Percentiles rank a stretch among this genome's conserved stretches.
These are phyloP conservation scores for Ceriops zippeliana DNA, from an alignment of 345 rosid genomes.

Conservation along the genomic window DNA sequence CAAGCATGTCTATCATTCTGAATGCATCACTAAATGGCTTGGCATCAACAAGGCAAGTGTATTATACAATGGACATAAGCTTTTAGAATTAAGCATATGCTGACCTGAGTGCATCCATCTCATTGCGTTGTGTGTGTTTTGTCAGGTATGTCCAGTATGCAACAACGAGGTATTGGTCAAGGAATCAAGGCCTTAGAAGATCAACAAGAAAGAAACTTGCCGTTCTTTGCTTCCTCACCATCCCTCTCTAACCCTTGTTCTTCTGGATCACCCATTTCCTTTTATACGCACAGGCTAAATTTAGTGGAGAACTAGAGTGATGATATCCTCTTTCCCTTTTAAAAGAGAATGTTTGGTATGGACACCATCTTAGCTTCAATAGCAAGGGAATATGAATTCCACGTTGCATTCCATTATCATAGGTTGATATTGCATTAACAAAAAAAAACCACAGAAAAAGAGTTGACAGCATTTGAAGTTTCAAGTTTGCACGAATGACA, in stretches of 20 bases:
- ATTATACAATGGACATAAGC: neutral
- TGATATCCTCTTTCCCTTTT: slow-evolving; percentile 10
- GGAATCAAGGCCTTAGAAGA: slow-evolving; percentile 33
- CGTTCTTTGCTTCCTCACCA: neutral
- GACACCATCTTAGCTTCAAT: slow-evolving; percentile 11
- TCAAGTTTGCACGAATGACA: neutral
- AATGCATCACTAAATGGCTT: slow-evolving; percentile 66
- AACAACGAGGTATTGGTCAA: slow-evolving; percentile 50
- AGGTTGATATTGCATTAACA: neutral
- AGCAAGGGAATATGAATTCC: slow-evolving; percentile 18
- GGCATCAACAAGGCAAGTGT: slow-evolving; percentile 60
- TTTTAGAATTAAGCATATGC: neutral
- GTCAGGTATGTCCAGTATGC: slow-evolving; percentile 65
- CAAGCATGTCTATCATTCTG: slow-evolving; percentile 60
- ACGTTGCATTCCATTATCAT: neutral
- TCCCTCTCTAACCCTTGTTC: neutral
- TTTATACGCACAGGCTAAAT: slow-evolving; percentile 25
- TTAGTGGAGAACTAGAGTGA: slow-evolving; percentile 21
- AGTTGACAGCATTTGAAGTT: too few species aligned
- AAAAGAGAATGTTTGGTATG: slow-evolving; percentile 16
- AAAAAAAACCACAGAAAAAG: too few species aligned
- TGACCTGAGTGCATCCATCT: neutral
- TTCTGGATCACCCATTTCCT: neutral
- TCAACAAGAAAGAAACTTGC: slow-evolving; percentile 7
- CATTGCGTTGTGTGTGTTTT: slow-evolving; percentile 3